Base-by-base conservation (phyloP, 2,329 filamentous ascomycete species). In the Epichloe coenophiala region DNA sequence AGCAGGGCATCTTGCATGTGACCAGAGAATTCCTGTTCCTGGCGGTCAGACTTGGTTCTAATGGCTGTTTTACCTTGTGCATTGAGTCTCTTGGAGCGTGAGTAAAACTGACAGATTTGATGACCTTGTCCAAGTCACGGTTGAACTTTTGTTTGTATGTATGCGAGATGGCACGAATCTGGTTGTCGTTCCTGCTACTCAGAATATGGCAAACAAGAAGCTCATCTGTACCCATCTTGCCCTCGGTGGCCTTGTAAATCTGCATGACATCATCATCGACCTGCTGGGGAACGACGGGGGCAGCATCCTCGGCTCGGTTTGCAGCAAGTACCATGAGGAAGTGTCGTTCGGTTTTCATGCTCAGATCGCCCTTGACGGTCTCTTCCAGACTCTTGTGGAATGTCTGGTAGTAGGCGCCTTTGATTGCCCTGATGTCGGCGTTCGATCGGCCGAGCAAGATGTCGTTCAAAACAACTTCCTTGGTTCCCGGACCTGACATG, bases 1-100 rank as follows among this genome's bases (percentile, higher is more conserved):
- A 93, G 69, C 1, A 97, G 76, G 0, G 88, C 88, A 15, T 87
- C 79, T 64, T 90, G 75, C 89, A 97, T 96, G 63, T 97, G 91
- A 1, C 91, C 91, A 0, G 83, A 86, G 68, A 96, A 96, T 60
- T 93, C 82, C 70, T 83, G 53, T 8, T 11, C 13, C 23, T 17
- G 12, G 17, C 19, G 15, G 27, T 51, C 17, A 48, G 23, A 36
- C 31, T 48, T n/a, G 7, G 11, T 19, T 13, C 17, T 17, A 12
- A n/a, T 19, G 27, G 27, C 39, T 23, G 9, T 2, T 23, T 15
- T 47, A 27, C 12, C 23, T 42, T 47, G 3, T 17, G 19, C 42
- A 45, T 33, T 7, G 38, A n/a, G 15, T 19, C 17, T n/a, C 11
- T 9, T 23, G 19, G 15, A 6, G 35, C 23, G 21, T 4, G 40